A percentile compares a stretch with the other conserved stretches of the same genome.
phyloP scores from a whole-genome alignment of 2,329 filamentous ascomycete species.

The Neospermospora avenae region DNA sequence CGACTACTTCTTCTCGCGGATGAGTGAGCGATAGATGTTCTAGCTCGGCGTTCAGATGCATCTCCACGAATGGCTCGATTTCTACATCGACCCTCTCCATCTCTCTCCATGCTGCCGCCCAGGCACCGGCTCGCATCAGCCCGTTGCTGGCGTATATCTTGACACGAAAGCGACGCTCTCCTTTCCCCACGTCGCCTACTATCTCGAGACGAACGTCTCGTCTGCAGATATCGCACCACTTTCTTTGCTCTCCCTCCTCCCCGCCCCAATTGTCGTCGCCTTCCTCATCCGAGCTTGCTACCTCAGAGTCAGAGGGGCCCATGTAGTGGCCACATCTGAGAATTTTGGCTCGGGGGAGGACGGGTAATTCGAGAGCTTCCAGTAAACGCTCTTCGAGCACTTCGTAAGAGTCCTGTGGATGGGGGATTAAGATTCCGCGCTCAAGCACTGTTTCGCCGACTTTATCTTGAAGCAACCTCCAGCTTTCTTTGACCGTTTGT shows the following conservation, averaged over 20 bases:
- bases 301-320: conserved; percentile 41
- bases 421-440: conserved; percentile 70
- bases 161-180: conserved; percentile 60
- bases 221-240: conserved; percentile 36
- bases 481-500: conserved; percentile 57
- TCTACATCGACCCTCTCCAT: conserved; percentile 99
- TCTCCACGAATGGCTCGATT: conserved; percentile 69
- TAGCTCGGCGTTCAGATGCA: conserved; percentile 56
- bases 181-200: conserved; percentile 19
- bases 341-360: conserved; percentile 62
- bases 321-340: conserved; percentile 76
- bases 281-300: conserved; percentile 31
- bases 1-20: not conserved
- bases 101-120: conserved; percentile 91
- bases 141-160: conserved; percentile 95
- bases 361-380: conserved; percentile 69
- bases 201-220: conserved; percentile 33
- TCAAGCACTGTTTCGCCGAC: conserved; percentile 70
- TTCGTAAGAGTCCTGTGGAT: conserved; percentile 78
- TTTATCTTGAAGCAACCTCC: conserved; percentile 65
- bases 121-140: conserved; percentile 85
- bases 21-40: conserved; percentile 45
- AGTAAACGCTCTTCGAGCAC: conserved; percentile 73
- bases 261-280: conserved; percentile 15
- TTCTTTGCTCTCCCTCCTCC: conserved; percentile 15